Evolutionary conservation across 257 asterid species (phyloP).

Genomic region (Ajuga chamaepitys): DNA sequence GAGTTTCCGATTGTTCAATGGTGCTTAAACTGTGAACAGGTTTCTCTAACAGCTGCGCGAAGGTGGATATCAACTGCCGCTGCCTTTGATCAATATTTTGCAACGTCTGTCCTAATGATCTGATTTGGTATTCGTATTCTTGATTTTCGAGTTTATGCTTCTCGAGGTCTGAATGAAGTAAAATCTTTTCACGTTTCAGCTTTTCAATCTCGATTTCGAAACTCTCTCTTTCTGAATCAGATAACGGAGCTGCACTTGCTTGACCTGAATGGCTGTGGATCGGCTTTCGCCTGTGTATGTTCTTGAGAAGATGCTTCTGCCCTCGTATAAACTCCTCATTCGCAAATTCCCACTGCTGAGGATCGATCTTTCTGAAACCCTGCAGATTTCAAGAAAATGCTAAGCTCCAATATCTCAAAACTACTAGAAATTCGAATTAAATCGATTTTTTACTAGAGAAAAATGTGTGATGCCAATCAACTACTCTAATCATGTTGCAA

Average conservation of each 20-base stretch:
- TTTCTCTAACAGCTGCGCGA: constrained; percentile 51
- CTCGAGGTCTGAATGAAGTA: constrained; percentile 55
- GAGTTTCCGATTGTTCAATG: constrained; percentile 28
- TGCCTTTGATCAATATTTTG: constrained; percentile 53
- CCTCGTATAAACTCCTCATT: constrained; percentile 84
- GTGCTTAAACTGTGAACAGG: constrained; percentile 29
- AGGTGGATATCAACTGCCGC: constrained; percentile 32
- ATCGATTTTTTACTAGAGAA: neutral
- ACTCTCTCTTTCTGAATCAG: constrained; percentile 52
- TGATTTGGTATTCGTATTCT: constrained; percentile 39
- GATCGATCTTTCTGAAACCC: constrained; percentile 90
- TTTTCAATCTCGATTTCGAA: constrained; percentile 59
- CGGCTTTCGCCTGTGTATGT: constrained; percentile 78
- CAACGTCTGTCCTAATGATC: constrained; percentile 44
- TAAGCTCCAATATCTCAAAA: constrained; percentile 1
- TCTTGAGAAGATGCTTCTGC: constrained; percentile 57
- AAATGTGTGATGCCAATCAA: neutral
- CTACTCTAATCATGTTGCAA: neutral
- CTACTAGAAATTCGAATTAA: neutral
- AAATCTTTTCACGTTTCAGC: constrained; percentile 45
- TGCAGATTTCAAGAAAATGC: constrained; percentile 8
- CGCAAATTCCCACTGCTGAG: constrained; percentile 96
- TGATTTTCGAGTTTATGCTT: constrained; percentile 41
- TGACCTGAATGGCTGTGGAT: constrained; percentile 76
- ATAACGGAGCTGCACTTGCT: constrained; percentile 37